Conservation (phyloP, 768 basidiomycete genomes). For the Suillus variegatus region DNA sequence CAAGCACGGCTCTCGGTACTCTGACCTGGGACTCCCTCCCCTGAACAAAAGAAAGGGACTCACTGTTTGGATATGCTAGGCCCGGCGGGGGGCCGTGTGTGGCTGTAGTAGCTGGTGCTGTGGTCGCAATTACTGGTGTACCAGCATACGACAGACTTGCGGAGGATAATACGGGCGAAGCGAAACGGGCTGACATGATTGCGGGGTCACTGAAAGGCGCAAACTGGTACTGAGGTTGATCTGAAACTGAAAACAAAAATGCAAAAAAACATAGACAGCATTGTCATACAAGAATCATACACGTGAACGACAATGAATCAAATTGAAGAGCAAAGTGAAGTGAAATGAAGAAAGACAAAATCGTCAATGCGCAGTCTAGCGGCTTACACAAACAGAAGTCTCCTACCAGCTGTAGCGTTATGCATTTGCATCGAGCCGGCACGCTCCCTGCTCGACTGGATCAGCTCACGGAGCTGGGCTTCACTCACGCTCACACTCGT, state of each 20-base stretch:
- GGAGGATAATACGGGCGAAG: conserved; percentile 37
- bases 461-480: conserved; percentile 75
- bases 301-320: conserved; percentile 17
- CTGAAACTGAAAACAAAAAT: conserved; percentile 30
- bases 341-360: conserved; percentile 26
- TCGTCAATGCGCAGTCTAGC: conserved; percentile 15
- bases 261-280: conserved; percentile 14
- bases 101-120: conserved; percentile 9
- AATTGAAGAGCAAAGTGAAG: conserved; percentile 25
- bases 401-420: conserved; percentile 48
- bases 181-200: conserved; percentile 76
- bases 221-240: conserved; percentile 37
- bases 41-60: conserved; percentile 60
- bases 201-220: conserved; percentile 69
- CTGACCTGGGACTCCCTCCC: conserved; percentile 80
- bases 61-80: conserved; percentile 57
- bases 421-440: conserved; percentile 35
- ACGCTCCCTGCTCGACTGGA: conserved; percentile 68
- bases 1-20: conserved; percentile 89
- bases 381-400: conserved; percentile 42
- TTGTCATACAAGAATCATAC: conserved; percentile 15
- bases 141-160: conserved; percentile 15
- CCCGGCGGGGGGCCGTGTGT: conserved; percentile 66
- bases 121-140: conserved; percentile 8
- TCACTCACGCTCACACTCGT: conserved; percentile 59